Evolutionary conservation across 139 green algal genomes (phyloP).

Genomic region (Ostreobium quekettii): DNA sequence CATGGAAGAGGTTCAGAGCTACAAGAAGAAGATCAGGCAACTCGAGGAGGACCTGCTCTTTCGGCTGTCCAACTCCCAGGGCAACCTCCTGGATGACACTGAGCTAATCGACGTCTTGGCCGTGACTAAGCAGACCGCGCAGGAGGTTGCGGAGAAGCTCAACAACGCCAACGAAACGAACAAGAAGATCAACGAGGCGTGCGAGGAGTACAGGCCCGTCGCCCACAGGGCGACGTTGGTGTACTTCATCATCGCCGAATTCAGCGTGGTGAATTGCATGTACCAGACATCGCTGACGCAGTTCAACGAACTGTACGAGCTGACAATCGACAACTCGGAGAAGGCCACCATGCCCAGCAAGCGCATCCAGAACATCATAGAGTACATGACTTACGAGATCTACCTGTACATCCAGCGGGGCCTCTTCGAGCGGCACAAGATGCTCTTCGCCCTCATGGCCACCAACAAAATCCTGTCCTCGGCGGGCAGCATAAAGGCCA

Average conservation of each 20-base stretch:
- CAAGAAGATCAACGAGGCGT: constrained; percentile 86
- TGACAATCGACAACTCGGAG: constrained; percentile 74
- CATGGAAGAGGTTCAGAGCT: constrained; percentile 82
- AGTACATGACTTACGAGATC: constrained; percentile 85
- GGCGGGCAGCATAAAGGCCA: constrained; percentile 39
- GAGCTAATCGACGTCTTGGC: constrained; percentile 91
- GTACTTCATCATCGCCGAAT: constrained; percentile 94
- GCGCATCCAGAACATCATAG: constrained; percentile 87
- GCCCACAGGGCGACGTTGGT: constrained; percentile 80
- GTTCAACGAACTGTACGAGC: constrained; percentile 66
- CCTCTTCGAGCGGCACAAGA: constrained; percentile 94
- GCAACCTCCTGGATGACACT: constrained; percentile 93
- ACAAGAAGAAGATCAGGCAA: constrained; percentile 90
- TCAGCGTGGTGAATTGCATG: constrained; percentile 89
- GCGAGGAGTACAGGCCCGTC: constrained; percentile 86
- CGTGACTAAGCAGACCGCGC: constrained; percentile 83
- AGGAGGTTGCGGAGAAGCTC: constrained; percentile 83
- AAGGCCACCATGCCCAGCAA: constrained; percentile 80
- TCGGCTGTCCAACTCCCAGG: constrained; percentile 53
- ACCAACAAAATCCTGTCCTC: constrained; percentile 70
- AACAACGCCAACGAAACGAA: constrained; percentile 81
- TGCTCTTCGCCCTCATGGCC: constrained; percentile 90
- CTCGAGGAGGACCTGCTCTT: constrained; percentile 91
- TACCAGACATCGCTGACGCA: constrained; percentile 86
- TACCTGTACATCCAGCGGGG: constrained; percentile 89